Conservation (phyloP, 2,329 filamentous ascomycete genomes). For the Purpureocillium lavendulum region DNA sequence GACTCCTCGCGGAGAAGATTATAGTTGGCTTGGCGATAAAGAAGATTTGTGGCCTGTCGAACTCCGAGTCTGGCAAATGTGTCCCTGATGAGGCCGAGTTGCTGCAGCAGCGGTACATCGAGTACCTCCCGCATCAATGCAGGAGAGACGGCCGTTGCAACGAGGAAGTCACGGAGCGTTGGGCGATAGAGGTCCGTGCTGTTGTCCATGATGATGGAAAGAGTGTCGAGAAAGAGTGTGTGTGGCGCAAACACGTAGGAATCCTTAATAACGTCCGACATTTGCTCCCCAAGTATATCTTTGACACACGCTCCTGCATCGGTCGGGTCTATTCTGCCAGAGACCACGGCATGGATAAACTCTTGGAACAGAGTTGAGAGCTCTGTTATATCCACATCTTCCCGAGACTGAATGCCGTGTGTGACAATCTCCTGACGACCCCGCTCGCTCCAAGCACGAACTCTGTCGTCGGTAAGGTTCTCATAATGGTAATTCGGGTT, state of each 20-base stretch:
- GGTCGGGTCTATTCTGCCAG: constrained; percentile 54
- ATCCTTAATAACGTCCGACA: constrained; percentile 40
- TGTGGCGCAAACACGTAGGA: constrained; percentile 50
- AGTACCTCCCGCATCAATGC: constrained; percentile 70
- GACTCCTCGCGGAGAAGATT: constrained; percentile 92
- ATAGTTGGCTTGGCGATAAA: constrained; percentile 95
- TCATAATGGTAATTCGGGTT: constrained; percentile 59
- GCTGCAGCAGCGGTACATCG: constrained; percentile 68
- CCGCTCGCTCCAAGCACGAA: constrained; percentile 58
- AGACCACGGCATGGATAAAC: constrained; percentile 66
- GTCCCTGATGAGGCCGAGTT: constrained; percentile 73
- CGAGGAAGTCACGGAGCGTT: constrained; percentile 58
- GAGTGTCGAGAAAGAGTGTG: constrained; percentile 71
- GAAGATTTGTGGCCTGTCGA: constrained; percentile 81
- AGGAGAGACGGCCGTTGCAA: constrained; percentile 64
- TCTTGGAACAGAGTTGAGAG: constrained; percentile 76
- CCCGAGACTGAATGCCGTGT: constrained; percentile 54
- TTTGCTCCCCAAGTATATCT: constrained; percentile 58
- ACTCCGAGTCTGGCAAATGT: constrained; percentile 79
- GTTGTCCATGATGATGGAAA: constrained; percentile 70
- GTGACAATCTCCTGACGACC: constrained; percentile 62
- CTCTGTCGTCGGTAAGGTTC: constrained; percentile 61
- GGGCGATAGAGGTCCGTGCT: constrained; percentile 44
- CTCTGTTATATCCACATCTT: constrained; percentile 59
- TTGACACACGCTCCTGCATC: constrained; percentile 68